A percentile compares a stretch with the other conserved stretches of the same genome.
phyloP scores from a whole-genome alignment of 2,329 filamentous ascomycete genomes.

The Paracoccidioides brasiliensis region DNA sequence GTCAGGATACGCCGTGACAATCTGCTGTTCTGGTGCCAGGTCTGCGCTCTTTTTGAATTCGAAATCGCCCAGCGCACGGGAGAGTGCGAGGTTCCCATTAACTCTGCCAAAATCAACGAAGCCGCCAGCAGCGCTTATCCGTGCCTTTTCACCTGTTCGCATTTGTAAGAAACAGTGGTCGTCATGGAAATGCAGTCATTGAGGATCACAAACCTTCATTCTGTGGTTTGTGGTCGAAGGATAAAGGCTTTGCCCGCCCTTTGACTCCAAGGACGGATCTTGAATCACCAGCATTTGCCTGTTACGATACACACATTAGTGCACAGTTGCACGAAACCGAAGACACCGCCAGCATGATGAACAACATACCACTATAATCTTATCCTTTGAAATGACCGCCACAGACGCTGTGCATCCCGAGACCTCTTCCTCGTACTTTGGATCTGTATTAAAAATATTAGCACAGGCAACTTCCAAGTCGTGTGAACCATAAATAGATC shows the following conservation, averaged over 20 bases:
- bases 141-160: conserved; percentile 73
- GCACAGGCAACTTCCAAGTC: neutral
- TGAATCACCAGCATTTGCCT: conserved; percentile 97
- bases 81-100: conserved; percentile 93
- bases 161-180: conserved; percentile 6
- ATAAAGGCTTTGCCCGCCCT: conserved; percentile 90
- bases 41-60: conserved; percentile 99
- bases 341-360: conserved; percentile 6
- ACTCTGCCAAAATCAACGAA: conserved; percentile 98
- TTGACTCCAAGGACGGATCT: conserved; percentile 91
- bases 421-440: conserved; percentile 93
- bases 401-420: conserved; percentile 96
- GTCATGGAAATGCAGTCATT: neutral
- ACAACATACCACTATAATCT: conserved; percentile 79
- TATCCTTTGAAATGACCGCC: conserved; percentile 73
- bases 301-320: conserved; percentile 16
- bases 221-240: conserved; percentile 98
- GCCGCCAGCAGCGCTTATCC: conserved; percentile 88
- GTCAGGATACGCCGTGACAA: conserved; percentile 93
- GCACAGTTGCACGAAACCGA: conserved; percentile 1
- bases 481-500: no score
- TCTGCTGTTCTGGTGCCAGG: conserved; percentile 93
- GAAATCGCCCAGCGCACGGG: conserved; percentile 94
- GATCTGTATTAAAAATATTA: conserved; percentile 46
- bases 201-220: conserved; percentile 67